Percentiles rank a stretch among this genome's conserved stretches.
phyloP scores from a whole-genome alignment of 495 filamentous ascomycete genomes.

The Astrothelium macrocarpum region DNA sequence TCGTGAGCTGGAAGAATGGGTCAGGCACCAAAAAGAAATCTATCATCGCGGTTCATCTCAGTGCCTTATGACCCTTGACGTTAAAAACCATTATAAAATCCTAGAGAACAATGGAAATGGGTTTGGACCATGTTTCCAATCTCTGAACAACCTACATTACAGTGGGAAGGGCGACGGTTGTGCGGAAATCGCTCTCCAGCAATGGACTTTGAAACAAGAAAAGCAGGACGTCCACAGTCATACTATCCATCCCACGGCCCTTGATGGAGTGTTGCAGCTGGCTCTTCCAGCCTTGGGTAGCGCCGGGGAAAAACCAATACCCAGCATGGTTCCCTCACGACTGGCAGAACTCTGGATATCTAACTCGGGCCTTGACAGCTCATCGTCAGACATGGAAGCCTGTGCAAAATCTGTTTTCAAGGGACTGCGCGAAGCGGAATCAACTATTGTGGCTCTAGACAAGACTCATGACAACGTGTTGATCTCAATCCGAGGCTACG shows the following conservation, averaged over 20 bases:
- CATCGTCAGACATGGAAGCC: background rate
- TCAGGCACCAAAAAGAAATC: background rate
- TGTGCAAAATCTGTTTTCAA: background rate
- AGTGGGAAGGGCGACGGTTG: background rate
- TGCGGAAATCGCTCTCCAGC: slow-evolving; percentile 22
- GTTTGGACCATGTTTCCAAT: slow-evolving; percentile 8
- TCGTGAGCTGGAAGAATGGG: background rate
- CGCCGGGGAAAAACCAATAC: background rate
- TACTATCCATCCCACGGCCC: slow-evolving; percentile 42
- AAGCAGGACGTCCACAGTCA: slow-evolving; percentile 33
- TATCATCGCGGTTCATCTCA: background rate
- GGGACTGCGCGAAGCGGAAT: background rate
- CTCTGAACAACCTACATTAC: background rate
- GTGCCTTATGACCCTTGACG: background rate
- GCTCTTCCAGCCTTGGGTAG: background rate
- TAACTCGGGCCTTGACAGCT: background rate
- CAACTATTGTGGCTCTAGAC: background rate
- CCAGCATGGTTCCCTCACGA: background rate
- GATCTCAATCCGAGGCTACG: too few species aligned
- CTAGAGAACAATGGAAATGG: slow-evolving; percentile 10
- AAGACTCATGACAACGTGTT: background rate
- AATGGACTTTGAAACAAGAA: slow-evolving; percentile 33
- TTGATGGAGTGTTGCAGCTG: slow-evolving; percentile 25
- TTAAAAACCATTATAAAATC: too few species aligned
- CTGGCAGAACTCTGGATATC: background rate